Conservation (phyloP, 2,329 filamentous ascomycete species). For the Metarhizium album region DNA sequence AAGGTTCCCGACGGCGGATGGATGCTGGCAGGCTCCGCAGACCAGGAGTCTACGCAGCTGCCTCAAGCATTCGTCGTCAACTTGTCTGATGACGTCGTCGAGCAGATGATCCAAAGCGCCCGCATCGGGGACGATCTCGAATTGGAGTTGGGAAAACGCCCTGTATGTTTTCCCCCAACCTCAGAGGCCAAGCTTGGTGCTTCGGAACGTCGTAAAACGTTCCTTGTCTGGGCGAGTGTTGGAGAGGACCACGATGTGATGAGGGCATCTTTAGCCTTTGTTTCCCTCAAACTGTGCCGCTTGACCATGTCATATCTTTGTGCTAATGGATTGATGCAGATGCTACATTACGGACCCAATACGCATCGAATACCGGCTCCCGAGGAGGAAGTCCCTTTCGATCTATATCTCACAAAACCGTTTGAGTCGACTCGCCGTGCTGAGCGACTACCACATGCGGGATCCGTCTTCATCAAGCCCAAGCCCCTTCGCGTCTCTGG, state of each 20-base stretch:
- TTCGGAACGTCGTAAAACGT: not conserved
- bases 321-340: constrained; percentile 24
- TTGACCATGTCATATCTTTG: not conserved
- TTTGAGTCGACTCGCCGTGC: constrained; percentile 35
- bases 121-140: constrained; percentile 45
- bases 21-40: constrained; percentile 40
- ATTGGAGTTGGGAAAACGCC: constrained; percentile 45
- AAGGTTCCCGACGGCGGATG: constrained; percentile 47
- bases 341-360: constrained; percentile 41
- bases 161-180: constrained; percentile 40
- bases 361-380: constrained; percentile 36
- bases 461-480: constrained; percentile 37
- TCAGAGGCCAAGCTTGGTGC: not conserved
- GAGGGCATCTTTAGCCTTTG: constrained; percentile 1
- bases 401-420: constrained; percentile 46
- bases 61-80: constrained; percentile 47
- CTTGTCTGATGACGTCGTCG: constrained; percentile 47
- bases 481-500: constrained; percentile 11
- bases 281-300: constrained; percentile 9
- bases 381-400: constrained; percentile 37
- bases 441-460: constrained; percentile 38
- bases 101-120: constrained; percentile 51
- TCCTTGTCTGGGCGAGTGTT: not conserved
- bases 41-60: constrained; percentile 32
- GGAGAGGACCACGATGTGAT: not conserved